These are phyloP conservation scores for Aureobasidium namibiae DNA, from an alignment of 2,329 filamentous ascomycete species.

Conservation along the genomic window DNA sequence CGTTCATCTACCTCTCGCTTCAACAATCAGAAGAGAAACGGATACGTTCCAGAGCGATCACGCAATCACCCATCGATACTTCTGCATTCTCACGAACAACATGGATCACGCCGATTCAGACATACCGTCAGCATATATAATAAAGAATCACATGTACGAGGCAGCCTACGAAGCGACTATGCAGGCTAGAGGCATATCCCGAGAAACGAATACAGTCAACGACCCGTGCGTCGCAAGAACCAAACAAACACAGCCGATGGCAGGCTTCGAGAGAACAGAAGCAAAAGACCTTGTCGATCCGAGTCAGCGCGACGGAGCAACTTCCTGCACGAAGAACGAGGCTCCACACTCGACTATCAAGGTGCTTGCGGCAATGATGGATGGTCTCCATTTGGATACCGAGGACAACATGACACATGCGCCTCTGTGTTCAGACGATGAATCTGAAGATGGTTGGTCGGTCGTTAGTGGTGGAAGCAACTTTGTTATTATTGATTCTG, in stretches of 20 bases:
- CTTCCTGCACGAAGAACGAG: background rate
- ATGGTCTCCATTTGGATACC: background rate
- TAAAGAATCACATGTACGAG: background rate
- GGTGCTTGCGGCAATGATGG: background rate
- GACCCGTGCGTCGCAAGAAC: background rate
- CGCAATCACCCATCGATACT: too few species aligned
- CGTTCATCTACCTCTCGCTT: background rate
- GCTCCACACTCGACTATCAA: background rate
- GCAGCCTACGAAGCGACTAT: background rate
- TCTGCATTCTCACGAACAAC: too few species aligned
- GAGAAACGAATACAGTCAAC: background rate
- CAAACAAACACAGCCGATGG: background rate
- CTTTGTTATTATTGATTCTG: background rate
- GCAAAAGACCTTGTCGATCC: background rate
- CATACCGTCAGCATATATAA: too few species aligned
- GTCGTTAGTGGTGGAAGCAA: background rate
- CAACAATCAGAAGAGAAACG: background rate
- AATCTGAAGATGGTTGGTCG: background rate
- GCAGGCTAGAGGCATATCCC: background rate
- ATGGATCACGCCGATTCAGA: too few species aligned
- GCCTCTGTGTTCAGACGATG: background rate
- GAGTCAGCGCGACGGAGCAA: background rate
- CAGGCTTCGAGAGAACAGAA: background rate
- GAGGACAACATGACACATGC: background rate
- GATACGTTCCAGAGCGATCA: background rate